Base-by-base conservation (phyloP, 352 stramenopile species). In the Phytophthora citricola region DNA sequence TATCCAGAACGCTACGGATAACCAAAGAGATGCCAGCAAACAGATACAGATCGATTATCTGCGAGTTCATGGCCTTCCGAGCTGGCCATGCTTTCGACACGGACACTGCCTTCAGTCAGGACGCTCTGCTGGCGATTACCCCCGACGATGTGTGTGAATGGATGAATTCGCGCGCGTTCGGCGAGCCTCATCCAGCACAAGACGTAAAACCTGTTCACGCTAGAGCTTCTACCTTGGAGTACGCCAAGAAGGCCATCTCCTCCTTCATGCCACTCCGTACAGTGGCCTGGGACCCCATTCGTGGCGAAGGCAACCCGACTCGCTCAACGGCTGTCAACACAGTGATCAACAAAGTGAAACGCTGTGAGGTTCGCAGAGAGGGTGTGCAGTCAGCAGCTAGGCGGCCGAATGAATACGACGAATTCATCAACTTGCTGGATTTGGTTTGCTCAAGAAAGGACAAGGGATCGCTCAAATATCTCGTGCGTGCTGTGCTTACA, bases 261-360 rank as follows among this genome's bases (percentile, higher is more conserved):
- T 55, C 24, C 2, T 59, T 66, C 43, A 59, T 59, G 40, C 49
- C 58, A 3, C 58, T 38, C 1, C 3, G 22, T 5, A 51, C 39
- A 29, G 31, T 55, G 5, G 4, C 41, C 0, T 66, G 48, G 39
- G 48, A 66, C n/a, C 45, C 55, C 15, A 49, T 63, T 38, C 31
- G 22, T 7, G 12, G n/a, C 5, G 38, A 55, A 48, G 48, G 41
- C 6, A 66, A 66, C 17, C 40, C 49, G 3, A 66, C 58, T 5
- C 48, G 48, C 32, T 59, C 38, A 4, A 41, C 59, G 27, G 2
- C 29, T 22, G 49, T 66, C 1, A 59, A 66, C 41, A 2, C 14
- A 14, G 40, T 59, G 9, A 66, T 66, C 20, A 66, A 66, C 15
- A 46, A 32, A 3, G 40, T 66, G 22, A 66, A 58, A 22, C 38